Evolutionary conservation across 2,329 filamentous ascomycete species (phyloP).

Genomic region (Penicillium sp.): DNA sequence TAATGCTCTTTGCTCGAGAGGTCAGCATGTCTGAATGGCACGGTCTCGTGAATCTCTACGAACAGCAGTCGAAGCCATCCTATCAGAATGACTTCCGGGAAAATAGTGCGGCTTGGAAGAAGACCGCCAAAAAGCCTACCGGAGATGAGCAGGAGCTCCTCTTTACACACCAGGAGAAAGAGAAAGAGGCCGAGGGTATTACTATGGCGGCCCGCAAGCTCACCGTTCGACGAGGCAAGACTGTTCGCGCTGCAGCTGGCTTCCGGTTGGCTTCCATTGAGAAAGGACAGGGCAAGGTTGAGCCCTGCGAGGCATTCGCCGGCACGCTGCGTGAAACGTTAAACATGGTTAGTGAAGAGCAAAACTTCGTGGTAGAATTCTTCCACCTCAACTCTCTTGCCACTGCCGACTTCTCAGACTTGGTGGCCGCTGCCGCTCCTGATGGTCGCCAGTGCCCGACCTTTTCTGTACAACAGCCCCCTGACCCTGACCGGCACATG

Average conservation of each 20-base stretch:
- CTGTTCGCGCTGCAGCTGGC: conserved; percentile 46
- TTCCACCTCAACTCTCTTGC: conserved; percentile 89
- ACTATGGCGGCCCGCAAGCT: conserved; percentile 77
- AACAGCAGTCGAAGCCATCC: conserved; percentile 66
- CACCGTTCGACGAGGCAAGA: conserved; percentile 91
- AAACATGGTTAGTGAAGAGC: conserved; percentile 81
- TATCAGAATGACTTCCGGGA: conserved; percentile 80
- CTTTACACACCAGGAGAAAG: conserved; percentile 88
- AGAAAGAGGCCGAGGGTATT: conserved; percentile 65
- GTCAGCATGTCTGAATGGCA: conserved; percentile 79
- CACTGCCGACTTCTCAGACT: conserved; percentile 75
- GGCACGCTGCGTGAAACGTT: conserved; percentile 75
- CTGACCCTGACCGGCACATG: conserved; percentile 82
- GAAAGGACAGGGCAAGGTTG: conserved; percentile 57
- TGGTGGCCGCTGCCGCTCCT: conserved; percentile 62
- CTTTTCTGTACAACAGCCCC: conserved; percentile 66
- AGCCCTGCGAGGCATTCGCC: conserved; percentile 75
- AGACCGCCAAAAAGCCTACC: conserved; percentile 65
- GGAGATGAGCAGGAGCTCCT: conserved; percentile 76
- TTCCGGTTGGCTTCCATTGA: conserved; percentile 46
- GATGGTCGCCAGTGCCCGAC: conserved; percentile 66
- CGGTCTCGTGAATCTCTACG: conserved; percentile 71
- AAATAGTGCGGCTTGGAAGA: conserved; percentile 72
- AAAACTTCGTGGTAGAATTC: conserved; percentile 95
- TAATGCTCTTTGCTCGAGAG: conserved; percentile 84